Evolutionary conservation across 495 filamentous ascomycete genomes (phyloP).

Genomic region (Stereocaulon alpinum): DNA sequence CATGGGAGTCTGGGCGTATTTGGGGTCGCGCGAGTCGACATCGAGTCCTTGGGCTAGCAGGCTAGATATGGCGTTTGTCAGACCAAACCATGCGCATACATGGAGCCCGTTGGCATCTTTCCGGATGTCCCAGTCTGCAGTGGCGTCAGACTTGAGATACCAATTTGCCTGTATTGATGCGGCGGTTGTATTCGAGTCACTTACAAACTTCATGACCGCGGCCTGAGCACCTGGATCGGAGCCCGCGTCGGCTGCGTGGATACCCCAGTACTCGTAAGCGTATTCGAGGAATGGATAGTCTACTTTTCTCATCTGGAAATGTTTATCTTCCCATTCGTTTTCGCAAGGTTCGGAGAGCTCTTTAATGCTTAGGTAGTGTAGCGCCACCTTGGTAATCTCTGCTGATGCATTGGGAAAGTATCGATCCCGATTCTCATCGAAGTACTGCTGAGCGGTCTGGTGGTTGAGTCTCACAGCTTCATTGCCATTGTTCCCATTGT

Average conservation of each 20-base stretch:
- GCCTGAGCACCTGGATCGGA: background rate
- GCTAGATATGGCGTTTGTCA: slow-evolving; percentile 9
- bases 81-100: slow-evolving; percentile 26
- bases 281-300: slow-evolving; percentile 21
- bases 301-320: slow-evolving; percentile 17
- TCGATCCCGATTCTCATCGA: slow-evolving; percentile 14
- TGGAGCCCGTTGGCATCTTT: slow-evolving; percentile 22
- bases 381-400: slow-evolving; percentile 14
- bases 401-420: slow-evolving; percentile 18
- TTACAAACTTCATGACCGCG: slow-evolving; percentile 15
- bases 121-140: slow-evolving; percentile 25
- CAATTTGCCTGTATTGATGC: slow-evolving; percentile 25
- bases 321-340: slow-evolving; percentile 8
- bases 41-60: slow-evolving; percentile 10
- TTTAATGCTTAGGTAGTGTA: slow-evolving; percentile 21
- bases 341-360: slow-evolving; percentile 20
- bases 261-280: slow-evolving; percentile 25
- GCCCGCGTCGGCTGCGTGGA: slow-evolving; percentile 21
- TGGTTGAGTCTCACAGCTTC: slow-evolving; percentile 20
- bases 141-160: slow-evolving; percentile 17
- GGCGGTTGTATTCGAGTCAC: slow-evolving; percentile 12
- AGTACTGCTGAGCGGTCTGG: slow-evolving; percentile 22
- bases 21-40: slow-evolving; percentile 20
- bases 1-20: slow-evolving; percentile 24
- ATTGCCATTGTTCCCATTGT: background rate